Percentiles rank a stretch among this genome's conserved stretches.
phyloP scores from a whole-genome alignment of 192 early-diverging fungal genomes.

The Chytriomyces hyalinus region DNA sequence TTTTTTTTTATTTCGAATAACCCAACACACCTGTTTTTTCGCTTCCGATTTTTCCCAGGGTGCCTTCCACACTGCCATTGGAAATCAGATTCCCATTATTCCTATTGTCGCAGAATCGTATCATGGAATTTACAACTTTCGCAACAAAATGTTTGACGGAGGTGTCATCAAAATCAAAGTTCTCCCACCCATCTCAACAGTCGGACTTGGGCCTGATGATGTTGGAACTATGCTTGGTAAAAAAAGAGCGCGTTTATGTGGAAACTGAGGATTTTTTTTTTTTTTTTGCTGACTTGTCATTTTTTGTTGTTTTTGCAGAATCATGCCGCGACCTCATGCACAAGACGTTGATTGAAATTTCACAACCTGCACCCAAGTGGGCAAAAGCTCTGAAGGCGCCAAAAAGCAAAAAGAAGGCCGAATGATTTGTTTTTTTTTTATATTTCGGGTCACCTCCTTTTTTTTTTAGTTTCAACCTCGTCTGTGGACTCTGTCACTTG shows the following conservation, averaged over 20 bases:
- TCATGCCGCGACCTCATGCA: constrained; percentile 34
- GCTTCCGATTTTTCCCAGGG: constrained; percentile 52
- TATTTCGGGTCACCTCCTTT: neutral
- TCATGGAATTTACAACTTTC: constrained; percentile 62
- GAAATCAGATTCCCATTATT: constrained; percentile 82
- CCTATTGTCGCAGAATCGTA: constrained; percentile 79
- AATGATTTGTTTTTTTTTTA: neutral
- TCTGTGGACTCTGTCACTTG: neutral
- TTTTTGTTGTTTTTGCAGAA: constrained; percentile 8
- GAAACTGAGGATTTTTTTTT: neutral
- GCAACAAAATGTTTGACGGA: constrained; percentile 37
- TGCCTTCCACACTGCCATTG: constrained; percentile 91
- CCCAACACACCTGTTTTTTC: neutral
- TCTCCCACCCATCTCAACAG: constrained; percentile 45
- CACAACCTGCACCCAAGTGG: constrained; percentile 13
- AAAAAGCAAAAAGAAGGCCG: constrained; percentile 4
- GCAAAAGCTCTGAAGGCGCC: constrained; percentile 17
- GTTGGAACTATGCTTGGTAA: constrained; percentile 35
- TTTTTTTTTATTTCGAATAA: neutral
- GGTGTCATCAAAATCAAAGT: constrained; percentile 63
- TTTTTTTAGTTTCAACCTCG: neutral
- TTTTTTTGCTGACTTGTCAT: neutral
- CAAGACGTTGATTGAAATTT: constrained; percentile 39
- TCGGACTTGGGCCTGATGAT: constrained; percentile 37
- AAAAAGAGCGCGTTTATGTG: neutral